Evolutionary conservation across 2,329 filamentous ascomycete genomes (phyloP).

Genomic region (Colletotrichum liriopes): DNA sequence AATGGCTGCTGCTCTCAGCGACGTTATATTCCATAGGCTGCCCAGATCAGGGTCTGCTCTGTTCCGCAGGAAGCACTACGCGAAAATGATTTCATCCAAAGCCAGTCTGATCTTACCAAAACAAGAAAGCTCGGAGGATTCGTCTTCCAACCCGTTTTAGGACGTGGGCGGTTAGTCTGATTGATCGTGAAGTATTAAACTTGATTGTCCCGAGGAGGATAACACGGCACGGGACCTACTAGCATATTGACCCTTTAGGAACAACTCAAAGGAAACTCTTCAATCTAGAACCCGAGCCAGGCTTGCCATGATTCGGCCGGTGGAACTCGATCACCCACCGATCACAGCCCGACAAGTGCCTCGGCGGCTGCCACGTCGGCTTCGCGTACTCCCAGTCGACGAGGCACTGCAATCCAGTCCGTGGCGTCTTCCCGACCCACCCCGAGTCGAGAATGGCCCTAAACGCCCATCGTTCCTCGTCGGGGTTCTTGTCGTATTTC

Average conservation of each 20-base stretch:
- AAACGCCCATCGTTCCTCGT: constrained; percentile 38
- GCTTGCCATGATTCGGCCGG: constrained; percentile 9
- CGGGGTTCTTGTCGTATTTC: constrained; percentile 23
- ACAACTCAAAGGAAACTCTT: constrained; percentile 6
- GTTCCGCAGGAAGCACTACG: no score
- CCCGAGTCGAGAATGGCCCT: constrained; percentile 30
- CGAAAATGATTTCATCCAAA: no score
- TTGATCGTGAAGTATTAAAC: background rate
- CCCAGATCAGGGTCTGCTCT: no score
- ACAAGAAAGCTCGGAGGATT: no score
- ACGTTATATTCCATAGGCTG: no score
- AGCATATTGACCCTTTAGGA: background rate
- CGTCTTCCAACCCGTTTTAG: background rate
- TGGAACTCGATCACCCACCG: constrained; percentile 35
- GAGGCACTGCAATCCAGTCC: constrained; percentile 30
- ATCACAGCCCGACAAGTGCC: constrained; percentile 34
- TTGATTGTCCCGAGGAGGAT: background rate
- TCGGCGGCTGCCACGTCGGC: constrained; percentile 38
- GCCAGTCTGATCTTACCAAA: no score
- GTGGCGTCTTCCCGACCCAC: constrained; percentile 24
- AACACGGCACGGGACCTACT: background rate
- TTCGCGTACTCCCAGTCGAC: constrained; percentile 39
- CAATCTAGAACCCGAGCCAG: constrained; percentile 27
- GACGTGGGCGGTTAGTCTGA: background rate
- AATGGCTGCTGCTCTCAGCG: no score